Evolutionary conservation across 2,329 filamentous ascomycete genomes (phyloP).

Genomic region (Anisogramma anomala): DNA sequence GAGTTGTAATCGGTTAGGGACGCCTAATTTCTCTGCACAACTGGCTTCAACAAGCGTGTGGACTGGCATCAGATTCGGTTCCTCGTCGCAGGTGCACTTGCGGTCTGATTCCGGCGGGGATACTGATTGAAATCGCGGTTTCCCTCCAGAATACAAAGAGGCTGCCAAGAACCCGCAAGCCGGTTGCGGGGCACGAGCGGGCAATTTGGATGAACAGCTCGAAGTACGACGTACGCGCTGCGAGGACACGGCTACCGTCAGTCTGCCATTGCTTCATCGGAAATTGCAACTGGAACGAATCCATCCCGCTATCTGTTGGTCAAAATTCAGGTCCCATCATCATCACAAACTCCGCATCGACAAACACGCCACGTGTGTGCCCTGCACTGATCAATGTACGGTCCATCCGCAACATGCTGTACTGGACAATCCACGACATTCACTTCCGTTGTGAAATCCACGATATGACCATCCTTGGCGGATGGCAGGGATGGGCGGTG

Average conservation of each 20-base stretch:
- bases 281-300: neutral
- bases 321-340: too few species aligned
- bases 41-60: neutral
- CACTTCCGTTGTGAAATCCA: neutral
- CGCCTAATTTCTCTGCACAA: slow-evolving; percentile 2
- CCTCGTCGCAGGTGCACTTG: neutral
- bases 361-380: neutral
- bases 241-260: neutral
- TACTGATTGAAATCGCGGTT: neutral
- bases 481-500: slow-evolving; percentile 2
- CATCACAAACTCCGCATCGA: neutral
- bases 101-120: neutral
- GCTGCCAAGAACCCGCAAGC: neutral
- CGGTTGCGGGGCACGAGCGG: neutral
- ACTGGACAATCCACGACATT: too few species aligned
- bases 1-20: slow-evolving; percentile 58
- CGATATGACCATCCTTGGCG: neutral
- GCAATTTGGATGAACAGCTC: neutral
- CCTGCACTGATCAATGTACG: too few species aligned
- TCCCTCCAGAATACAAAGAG: too few species aligned
- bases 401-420: too few species aligned
- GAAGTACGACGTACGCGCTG: neutral
- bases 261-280: neutral
- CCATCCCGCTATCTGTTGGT: too few species aligned
- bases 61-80: neutral